Evolutionary conservation across 768 basidiomycete genomes (phyloP), one percentile per base, ranked within the genome.

Genomic region (Sporobolomyces phaffii): DNA sequence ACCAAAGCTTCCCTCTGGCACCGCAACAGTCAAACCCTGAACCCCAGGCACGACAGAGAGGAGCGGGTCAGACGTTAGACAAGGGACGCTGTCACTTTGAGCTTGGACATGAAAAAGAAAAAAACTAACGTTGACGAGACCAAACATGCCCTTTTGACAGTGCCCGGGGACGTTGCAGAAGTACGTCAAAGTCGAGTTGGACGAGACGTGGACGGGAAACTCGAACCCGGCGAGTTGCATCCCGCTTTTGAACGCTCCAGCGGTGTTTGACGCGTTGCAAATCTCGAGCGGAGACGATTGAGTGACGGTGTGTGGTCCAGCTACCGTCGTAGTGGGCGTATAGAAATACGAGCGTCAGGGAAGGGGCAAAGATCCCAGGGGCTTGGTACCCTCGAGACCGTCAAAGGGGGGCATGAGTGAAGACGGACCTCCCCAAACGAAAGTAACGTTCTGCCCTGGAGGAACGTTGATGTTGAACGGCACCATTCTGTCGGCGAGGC

Each of bases 221-320:
- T 34, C n/a, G 57, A 65, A 65, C 17, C 54, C 45, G 77, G 82
- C 78, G 79, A 84, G 80, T 62, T 88, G 87, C 48, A 73, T 74
- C 72, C 89, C 89, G 36, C 86, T 85, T 13, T 83, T 78, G 80
- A 90, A 90, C 44, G 57, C 81, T 15, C 51, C 69, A 2, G 74
- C 73, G 54, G 84, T 83, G 26, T 75, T 65, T 26, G 86, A 83
- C 79, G 85, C 84, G 83, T 90, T 90, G 84, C 89, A 91, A 65
- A 85, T 82, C 6, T 78, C 75, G 64, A 88, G 81, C 50, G 80
- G 75, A 0, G 87, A 88, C 22, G 84, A 84, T 80, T 89, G 87
- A 72, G 89, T 90, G 73, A 90, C 89, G 36, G 88, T 90, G 81
- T 89, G 88, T 75, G 83, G 83, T 80, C 87, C 83, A 18, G 40